phyloP scores from a whole-genome alignment of 2,329 filamentous ascomycete genomes.

The Trichoderma brevicompactum region DNA sequence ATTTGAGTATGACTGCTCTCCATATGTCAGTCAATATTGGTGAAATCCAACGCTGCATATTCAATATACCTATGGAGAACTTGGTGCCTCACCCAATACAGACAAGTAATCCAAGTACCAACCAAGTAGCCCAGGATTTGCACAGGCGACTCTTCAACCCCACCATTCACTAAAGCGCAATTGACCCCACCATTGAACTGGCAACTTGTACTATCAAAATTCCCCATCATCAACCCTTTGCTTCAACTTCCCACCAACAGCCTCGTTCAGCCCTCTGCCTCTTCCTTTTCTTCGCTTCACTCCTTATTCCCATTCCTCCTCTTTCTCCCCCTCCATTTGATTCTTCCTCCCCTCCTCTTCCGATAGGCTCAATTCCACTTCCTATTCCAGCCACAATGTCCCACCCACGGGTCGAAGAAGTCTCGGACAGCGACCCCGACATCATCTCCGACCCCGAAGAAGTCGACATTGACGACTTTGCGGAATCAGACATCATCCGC shows the following conservation, averaged over 20 bases:
- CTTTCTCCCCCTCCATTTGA: background rate
- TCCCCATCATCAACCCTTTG: background rate
- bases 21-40: too few relatives aligned
- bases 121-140: background rate
- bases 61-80: background rate
- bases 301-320: background rate
- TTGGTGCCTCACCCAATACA: background rate
- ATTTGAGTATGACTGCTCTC: too few relatives aligned
- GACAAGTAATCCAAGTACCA: background rate
- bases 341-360: background rate
- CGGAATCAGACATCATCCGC: constrained; percentile 61
- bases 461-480: constrained; percentile 73
- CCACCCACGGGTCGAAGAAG: constrained; percentile 88
- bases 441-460: constrained; percentile 77
- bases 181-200: constrained; percentile 23
- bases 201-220: constrained; percentile 16
- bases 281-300: background rate
- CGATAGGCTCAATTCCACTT: background rate
- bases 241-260: constrained; percentile 1
- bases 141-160: background rate
- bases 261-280: background rate
- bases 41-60: background rate
- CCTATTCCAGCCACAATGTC: constrained; percentile 65
- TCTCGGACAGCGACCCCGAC: constrained; percentile 77
- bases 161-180: background rate